These are phyloP conservation scores for Urostyla sp. DNA, from an alignment of 73 alveolate genomes.

Conservation along the genomic window DNA sequence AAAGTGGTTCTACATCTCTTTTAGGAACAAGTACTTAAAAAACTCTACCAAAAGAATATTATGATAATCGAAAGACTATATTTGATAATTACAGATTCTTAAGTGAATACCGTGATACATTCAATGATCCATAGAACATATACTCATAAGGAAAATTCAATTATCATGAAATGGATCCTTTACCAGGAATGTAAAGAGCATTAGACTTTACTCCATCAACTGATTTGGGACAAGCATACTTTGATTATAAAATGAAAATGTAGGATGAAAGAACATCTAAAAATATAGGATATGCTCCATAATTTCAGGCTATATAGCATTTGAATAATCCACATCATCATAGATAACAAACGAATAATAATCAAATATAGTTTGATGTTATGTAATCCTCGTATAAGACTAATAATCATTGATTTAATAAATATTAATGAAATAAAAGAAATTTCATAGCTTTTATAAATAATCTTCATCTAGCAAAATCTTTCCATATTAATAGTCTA, in stretches of 20 bases:
- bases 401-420: no score
- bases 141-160: conserved; percentile 26
- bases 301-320: neutral
- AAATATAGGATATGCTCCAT: conserved; percentile 46
- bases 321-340: conserved; percentile 27
- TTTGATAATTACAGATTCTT: conserved; percentile 27
- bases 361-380: no score
- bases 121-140: conserved; percentile 41
- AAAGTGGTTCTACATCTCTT: conserved; percentile 23
- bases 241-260: conserved; percentile 16
- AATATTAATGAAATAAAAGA: no score
- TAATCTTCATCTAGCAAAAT: no score
- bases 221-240: conserved; percentile 18
- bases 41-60: neutral
- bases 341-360: no score
- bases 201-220: conserved; percentile 41
- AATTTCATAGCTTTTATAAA: no score
- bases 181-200: conserved; percentile 40
- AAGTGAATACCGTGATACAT: conserved; percentile 20
- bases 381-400: no score
- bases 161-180: conserved; percentile 24
- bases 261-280: neutral
- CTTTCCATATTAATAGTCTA: no score
- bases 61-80: conserved; percentile 10
- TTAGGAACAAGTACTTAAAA: neutral